Evolutionary conservation across 257 asterid genomes (phyloP).

Genomic region (Craterostigma plantagineum): DNA sequence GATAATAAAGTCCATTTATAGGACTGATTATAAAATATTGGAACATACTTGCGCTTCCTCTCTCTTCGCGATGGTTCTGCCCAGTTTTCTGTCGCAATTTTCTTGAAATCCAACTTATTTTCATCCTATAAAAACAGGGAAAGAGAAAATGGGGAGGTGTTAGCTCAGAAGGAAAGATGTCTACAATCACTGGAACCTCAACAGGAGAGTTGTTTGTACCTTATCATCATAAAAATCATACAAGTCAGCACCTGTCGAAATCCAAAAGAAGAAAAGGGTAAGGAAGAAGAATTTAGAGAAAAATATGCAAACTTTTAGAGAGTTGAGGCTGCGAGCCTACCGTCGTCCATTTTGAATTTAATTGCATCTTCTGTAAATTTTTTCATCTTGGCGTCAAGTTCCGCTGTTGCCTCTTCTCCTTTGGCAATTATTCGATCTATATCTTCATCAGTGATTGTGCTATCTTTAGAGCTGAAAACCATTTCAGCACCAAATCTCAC

Average conservation of each 20-base stretch:
- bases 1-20: background rate
- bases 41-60: slow-evolving; percentile 87
- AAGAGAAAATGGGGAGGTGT: background rate
- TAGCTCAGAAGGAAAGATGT: too few relatives aligned
- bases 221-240: slow-evolving; percentile 93
- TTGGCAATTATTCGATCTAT: slow-evolving; percentile 94
- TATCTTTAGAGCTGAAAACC: slow-evolving; percentile 99
- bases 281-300: too few relatives aligned
- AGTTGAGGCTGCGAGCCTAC: slow-evolving; percentile 23
- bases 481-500: slow-evolving; percentile 99
- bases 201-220: slow-evolving; percentile 19
- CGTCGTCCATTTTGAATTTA: slow-evolving; percentile 92
- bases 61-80: slow-evolving; percentile 87
- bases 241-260: slow-evolving; percentile 86
- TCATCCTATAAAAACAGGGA: slow-evolving; percentile 47
- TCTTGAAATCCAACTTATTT: slow-evolving; percentile 81
- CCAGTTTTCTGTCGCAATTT: slow-evolving; percentile 86
- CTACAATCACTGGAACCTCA: too few relatives aligned
- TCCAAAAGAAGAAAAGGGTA: slow-evolving; percentile 1
- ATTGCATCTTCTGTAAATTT: slow-evolving; percentile 98
- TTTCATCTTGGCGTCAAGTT: slow-evolving; percentile 98
- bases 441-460: slow-evolving; percentile 98
- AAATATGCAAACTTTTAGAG: too few relatives aligned
- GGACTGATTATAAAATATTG: background rate
- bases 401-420: slow-evolving; percentile 99